Evolutionary conservation across 768 basidiomycete genomes (phyloP), one percentile per base, ranked within the genome.

Genomic region (Kwoniella dejecticola): DNA sequence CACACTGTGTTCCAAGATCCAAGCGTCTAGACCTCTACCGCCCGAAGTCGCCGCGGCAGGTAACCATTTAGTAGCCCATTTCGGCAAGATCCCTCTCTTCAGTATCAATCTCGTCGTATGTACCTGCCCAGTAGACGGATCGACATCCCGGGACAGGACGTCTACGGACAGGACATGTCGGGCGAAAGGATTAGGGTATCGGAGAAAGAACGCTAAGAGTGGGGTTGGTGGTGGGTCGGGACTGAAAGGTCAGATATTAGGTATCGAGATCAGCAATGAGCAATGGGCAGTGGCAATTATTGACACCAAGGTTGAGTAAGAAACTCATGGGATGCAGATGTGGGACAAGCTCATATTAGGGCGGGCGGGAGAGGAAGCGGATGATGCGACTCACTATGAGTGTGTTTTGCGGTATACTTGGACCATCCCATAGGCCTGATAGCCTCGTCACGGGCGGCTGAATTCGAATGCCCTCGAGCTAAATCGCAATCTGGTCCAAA

Each of bases 221-320:
- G 95, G 90, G 68, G 90, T 94, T 59, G 90, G 83, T 86, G 94
- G 92, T 78, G 92, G 86, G 85, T 96, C 91, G 83, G 92, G 93
- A 66, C 75, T 74, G 57, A 1, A 8, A 19, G n/a, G n/a, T n/a
- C n/a, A n/a, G n/a, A 42, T 42, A 19, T 8, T 13, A 6, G 11
- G n/a, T 53, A 26, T 41, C 11, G 36, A 36, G 21, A 24, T 11
- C 15, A 50, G 21, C n/a, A 29, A n/a, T 3, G n/a, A n/a, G n/a
- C n/a, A n/a, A n/a, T n/a, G n/a, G n/a, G n/a, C n/a, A n/a, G n/a
- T n/a, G n/a, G n/a, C n/a, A n/a, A n/a, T n/a, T n/a, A n/a, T n/a
- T n/a, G n/a, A n/a, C n/a, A n/a, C n/a, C n/a, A n/a, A n/a, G n/a
- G n/a, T n/a, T n/a, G n/a, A n/a, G n/a, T n/a, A n/a, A n/a, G n/a